Base-by-base conservation (phyloP, 495 filamentous ascomycete genomes). In the Aspergillus nidulans region DNA sequence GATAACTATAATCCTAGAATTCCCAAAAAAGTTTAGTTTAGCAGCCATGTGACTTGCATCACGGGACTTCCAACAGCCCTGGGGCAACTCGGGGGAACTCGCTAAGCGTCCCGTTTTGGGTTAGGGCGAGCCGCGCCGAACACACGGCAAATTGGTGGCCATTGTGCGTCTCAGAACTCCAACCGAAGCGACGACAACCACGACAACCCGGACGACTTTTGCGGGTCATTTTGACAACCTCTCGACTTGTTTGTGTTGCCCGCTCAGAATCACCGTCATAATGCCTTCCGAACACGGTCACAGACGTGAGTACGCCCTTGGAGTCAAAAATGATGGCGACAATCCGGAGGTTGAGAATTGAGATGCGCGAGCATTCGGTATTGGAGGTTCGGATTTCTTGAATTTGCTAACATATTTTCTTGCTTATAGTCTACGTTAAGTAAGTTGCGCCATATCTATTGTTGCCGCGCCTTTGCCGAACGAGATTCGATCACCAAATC, bases 231-330 rank as follows among this genome's bases (percentile, higher is more conserved):
- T 63, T 58, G 64, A 56, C 63, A 57, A 65, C 73, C 67, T 62
- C 69, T 76, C 70, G 73, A 76, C 73, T 69, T 73, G 65, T 69
- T 71, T 73, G 72, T 67, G 69, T 73, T 70, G 70, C 71, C 72
- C 68, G 71, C 69, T 73, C 71, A 75, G 72, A 72, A 66, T 69
- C 69, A 61, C 69, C 66, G 76, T 77, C 85, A 89, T 81, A 73
- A 91, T 91, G 88, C 82, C 85, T 85, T 83, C 85, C 67, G 86
- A 88, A 84, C 76, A 85, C 65, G 87, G 88, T 79, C 86, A 91
- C 81, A 83, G 87, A 82, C 81, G 88, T 91, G 78, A 89, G 87
- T 85, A 56, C 53, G 56, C 56, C 56, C 53, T 30, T 60, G 19
- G 53, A 47, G 47, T 50, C 57, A 21, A 40, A 25, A 24, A 7